These are phyloP conservation scores for Russula olivacea DNA, from an alignment of 768 basidiomycete genomes.

Conservation along the genomic window DNA sequence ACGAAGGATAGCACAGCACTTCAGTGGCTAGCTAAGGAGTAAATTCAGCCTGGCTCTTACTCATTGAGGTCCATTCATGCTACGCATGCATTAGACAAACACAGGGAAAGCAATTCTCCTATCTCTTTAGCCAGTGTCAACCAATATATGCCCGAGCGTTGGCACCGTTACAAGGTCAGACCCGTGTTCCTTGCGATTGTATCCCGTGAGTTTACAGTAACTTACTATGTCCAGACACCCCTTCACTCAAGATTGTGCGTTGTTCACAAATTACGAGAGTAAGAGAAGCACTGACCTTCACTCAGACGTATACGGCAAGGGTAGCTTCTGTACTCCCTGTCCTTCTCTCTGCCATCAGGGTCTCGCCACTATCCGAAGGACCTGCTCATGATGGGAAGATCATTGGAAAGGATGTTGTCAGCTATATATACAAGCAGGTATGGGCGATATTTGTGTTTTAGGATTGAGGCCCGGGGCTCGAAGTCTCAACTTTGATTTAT, in stretches of 20 bases:
- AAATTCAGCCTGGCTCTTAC: slow-evolving; percentile 8
- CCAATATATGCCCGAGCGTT: slow-evolving; percentile 83
- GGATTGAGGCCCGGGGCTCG: neutral
- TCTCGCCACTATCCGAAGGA: slow-evolving; percentile 67
- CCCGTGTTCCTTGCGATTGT: neutral
- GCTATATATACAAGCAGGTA: slow-evolving; percentile 76
- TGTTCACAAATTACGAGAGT: neutral
- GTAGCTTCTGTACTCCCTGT: slow-evolving; percentile 78
- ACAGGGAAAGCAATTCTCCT: slow-evolving; percentile 77
- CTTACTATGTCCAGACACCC: slow-evolving; percentile 67
- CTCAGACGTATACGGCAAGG: slow-evolving; percentile 74
- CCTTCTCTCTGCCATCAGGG: slow-evolving; percentile 76
- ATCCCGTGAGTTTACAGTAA: neutral
- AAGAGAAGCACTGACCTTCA: neutral
- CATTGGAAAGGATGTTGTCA: slow-evolving; percentile 67
- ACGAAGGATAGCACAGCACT: slow-evolving; percentile 43
- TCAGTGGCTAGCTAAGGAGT: slow-evolving; percentile 50
- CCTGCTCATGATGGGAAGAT: slow-evolving; percentile 67
- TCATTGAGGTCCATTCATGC: neutral
- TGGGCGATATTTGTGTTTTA: slow-evolving; percentile 20
- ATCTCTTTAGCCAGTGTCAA: slow-evolving; percentile 89
- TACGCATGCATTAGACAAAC: slow-evolving; percentile 54
- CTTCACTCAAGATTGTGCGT: slow-evolving; percentile 77
- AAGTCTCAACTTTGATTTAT: slow-evolving; percentile 7
- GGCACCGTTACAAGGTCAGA: slow-evolving; percentile 68